These are phyloP conservation scores for Coniosporium tulheliwenetii DNA, from an alignment of 2,329 filamentous ascomycete genomes.

Conservation along the genomic window DNA sequence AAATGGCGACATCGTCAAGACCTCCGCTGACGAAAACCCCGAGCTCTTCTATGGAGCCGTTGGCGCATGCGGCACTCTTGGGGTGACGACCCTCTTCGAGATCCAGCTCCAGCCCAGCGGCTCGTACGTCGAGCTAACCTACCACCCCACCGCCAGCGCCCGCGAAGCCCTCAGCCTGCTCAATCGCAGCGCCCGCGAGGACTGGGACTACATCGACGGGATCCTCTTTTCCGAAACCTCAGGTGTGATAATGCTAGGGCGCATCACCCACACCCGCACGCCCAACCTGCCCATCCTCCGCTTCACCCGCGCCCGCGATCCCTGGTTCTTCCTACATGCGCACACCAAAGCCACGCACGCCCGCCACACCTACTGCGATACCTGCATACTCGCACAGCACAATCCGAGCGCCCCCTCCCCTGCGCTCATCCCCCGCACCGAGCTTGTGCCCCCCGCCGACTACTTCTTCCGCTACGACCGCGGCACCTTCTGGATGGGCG, in stretches of 20 bases:
- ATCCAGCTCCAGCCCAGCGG: constrained; percentile 39
- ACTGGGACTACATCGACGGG: constrained; percentile 52
- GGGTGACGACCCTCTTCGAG: constrained; percentile 45
- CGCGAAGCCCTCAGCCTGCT: constrained; percentile 34
- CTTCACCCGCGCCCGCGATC: constrained; percentile 45
- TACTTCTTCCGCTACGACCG: constrained; percentile 49
- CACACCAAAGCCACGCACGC: constrained; percentile 16
- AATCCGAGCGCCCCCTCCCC: background rate
- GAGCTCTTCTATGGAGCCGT: constrained; percentile 46
- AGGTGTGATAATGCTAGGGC: constrained; percentile 46
- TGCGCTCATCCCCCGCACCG: constrained; percentile 7
- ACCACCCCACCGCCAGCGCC: constrained; percentile 37
- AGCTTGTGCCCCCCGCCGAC: constrained; percentile 31
- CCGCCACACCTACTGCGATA: no score
- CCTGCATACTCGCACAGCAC: no score
- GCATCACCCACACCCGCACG: constrained; percentile 33
- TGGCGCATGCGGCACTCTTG: constrained; percentile 43
- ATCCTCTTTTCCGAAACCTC: constrained; percentile 43
- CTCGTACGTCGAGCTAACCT: constrained; percentile 45
- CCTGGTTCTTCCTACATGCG: constrained; percentile 62
- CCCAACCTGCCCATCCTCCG: constrained; percentile 13
- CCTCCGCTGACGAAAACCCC: constrained; percentile 28
- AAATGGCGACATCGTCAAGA: constrained; percentile 37
- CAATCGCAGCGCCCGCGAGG: constrained; percentile 25
- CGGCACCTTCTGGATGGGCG: constrained; percentile 49